Base-by-base conservation (phyloP, 1,139 yeast genomes). In the Blastobotrys apis region DNA sequence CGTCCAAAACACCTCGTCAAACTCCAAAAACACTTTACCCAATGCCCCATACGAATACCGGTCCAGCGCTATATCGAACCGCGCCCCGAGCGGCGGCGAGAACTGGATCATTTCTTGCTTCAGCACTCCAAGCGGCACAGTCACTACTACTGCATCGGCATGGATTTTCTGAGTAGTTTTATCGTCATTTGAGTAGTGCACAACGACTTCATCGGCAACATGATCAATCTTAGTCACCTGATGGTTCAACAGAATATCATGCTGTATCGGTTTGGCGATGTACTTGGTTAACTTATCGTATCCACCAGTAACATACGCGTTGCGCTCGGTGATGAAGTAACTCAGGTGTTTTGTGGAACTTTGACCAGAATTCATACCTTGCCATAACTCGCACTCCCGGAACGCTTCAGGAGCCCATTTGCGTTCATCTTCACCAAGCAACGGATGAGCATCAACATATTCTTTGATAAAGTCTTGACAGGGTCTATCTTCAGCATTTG, bases 11-110 rank as follows among this genome's bases (percentile, higher is more conserved):
- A 77, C 68, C 3, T 62, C 52, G 9, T 78, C 80, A 59, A 85
- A 86, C 59, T 85, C 95, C 53, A 87, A 73, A 0, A 84, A 68
- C 5, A 84, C 80, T 62, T 87, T 87, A 0, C 95, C 95, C 43
- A 87, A 65, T 0, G 85, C 77, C 0, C 87, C 90, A 61, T 79
- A 81, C 53, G 80, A 81, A 49, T 82, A 71, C 4, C 65, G 67
- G 1, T 64, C 52, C 9, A 84, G 60, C 0, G 86, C 71, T 0
- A 65, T 65, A 1, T 53, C 50, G 16, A 84, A 67, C 0, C 57
- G 51, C 1, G 39, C 10, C 0, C 92, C 88, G 20, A 86, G 65
- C 2, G 68, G 62, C 0, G 94, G 92, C 1, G 54, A 57, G 34
- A 51, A 50, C 19, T 33, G 17, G 23, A 39, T 39, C 38, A 44